Evolutionary conservation across 345 rosid species (phyloP).

Genomic region (Carallia pectinifolia): DNA sequence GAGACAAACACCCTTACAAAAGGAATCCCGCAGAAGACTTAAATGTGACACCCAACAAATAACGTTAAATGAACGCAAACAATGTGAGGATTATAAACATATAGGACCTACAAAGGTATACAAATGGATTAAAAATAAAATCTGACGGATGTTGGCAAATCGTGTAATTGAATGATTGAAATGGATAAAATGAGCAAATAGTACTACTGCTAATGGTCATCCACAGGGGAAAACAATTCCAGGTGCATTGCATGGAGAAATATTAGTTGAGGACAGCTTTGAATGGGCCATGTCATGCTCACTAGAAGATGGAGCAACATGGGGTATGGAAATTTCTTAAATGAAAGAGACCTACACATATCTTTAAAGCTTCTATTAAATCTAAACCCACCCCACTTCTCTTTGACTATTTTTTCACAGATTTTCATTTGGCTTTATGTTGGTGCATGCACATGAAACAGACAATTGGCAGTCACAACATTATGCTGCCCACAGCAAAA

Average conservation of each 20-base stretch:
- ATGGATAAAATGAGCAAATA: constrained; percentile 5
- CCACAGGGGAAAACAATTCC: neutral
- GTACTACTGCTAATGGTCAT: neutral
- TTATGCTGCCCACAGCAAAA: neutral
- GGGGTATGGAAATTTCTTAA: constrained; percentile 28
- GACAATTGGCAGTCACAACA: neutral
- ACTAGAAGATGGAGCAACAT: constrained; percentile 35
- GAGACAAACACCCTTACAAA: constrained; percentile 14
- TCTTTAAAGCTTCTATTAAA: constrained; percentile 15
- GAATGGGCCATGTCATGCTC: constrained; percentile 47
- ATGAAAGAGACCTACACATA: constrained; percentile 16
- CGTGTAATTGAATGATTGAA: constrained; percentile 34
- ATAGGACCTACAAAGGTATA: constrained; percentile 26
- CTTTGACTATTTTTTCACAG: constrained; percentile 28
- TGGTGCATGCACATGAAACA: constrained; percentile 8
- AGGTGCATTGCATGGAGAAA: constrained; percentile 43
- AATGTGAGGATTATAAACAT: constrained; percentile 16
- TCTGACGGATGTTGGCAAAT: constrained; percentile 39
- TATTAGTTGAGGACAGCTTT: constrained; percentile 33
- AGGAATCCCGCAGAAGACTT: constrained; percentile 6
- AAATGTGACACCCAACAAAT: neutral
- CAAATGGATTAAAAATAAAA: constrained; percentile 16
- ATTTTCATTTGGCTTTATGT: neutral
- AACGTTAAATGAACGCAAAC: constrained; percentile 21
- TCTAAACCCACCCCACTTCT: constrained; percentile 9